Conservation (phyloP, 169 alveolate genomes). For the Cyclospora cayetanensis region DNA sequence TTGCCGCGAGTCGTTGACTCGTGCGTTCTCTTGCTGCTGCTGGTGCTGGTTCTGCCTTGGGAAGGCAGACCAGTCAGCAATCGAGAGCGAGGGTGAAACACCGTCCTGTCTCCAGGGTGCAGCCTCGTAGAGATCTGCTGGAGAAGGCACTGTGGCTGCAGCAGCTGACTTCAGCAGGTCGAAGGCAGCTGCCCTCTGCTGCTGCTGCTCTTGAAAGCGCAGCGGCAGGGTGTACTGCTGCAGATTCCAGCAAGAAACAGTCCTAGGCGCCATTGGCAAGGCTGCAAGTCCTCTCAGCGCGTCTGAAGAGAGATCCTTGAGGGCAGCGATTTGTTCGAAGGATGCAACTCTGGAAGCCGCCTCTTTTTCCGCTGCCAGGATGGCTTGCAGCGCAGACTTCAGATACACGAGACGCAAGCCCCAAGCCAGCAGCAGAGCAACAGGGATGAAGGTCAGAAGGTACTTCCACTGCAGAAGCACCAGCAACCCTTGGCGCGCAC, state of each 20-base stretch:
- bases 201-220: neutral
- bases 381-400: neutral
- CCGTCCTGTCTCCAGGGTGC: neutral
- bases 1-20: neutral
- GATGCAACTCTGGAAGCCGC: neutral
- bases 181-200: neutral
- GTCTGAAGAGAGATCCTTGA: neutral
- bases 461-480: neutral
- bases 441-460: neutral
- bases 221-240: neutral
- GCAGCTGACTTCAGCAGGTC: neutral
- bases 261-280: neutral
- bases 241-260: neutral
- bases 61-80: neutral
- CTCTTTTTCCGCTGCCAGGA: neutral
- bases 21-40: neutral
- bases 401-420: neutral
- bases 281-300: neutral
- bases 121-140: neutral
- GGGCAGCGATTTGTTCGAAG: no score
- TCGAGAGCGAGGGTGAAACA: neutral
- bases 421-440: neutral
- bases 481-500: neutral
- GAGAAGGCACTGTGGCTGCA: conserved; percentile 2
- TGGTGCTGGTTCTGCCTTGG: neutral